Evolutionary conservation across 768 basidiomycete genomes (phyloP), one percentile per base, ranked within the genome.

Genomic region (Pisolithus orientalis): DNA sequence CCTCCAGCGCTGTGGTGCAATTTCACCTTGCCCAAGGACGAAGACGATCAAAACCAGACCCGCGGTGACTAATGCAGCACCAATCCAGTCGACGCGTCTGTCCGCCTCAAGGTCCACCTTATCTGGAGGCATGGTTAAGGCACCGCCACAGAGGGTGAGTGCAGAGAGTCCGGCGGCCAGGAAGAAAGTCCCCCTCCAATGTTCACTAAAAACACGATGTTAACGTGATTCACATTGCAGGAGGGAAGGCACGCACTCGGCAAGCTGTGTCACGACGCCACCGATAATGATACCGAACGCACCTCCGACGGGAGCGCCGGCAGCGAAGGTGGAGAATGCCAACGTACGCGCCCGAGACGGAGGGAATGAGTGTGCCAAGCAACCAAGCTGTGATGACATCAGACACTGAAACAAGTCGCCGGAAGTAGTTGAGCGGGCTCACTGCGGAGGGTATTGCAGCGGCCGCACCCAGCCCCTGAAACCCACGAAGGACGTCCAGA

Each of bases 251-350:
- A 64, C 70, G 50, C 52, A 76, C 74, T 47, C 27, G 45, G 69
- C 68, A 7, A 75, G 70, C 59, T 90, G 78, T 0, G 84, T 87
- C 17, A 90, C 66, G 1, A 84, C 69, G n/a, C 88, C 90, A 16
- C 91, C 90, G 0, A 90, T 53, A 0, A 82, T 68, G 29, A 75
- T 74, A 1, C 93, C 91, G 13, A 92, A 68, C 0, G 80, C 85
- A 0, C 77, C 86, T 0, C 93, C 93, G 5, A 94, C 62, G 0
- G 93, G 91, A 0, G 87, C 89, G 27, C 94, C 94, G 0, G 90
- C 89, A 1, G 85, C 77, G 57, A 93, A 94, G 0, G 85, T 82
- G 0, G 93, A 80, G 56, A 94, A 95, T 0, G 90, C 93, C 0
- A 82, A 66, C 1, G 87, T 82, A 9, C 93, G 80, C 0, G 83